Conservation (phyloP, 345 rosid species). For the Melaleuca alternifolia region DNA sequence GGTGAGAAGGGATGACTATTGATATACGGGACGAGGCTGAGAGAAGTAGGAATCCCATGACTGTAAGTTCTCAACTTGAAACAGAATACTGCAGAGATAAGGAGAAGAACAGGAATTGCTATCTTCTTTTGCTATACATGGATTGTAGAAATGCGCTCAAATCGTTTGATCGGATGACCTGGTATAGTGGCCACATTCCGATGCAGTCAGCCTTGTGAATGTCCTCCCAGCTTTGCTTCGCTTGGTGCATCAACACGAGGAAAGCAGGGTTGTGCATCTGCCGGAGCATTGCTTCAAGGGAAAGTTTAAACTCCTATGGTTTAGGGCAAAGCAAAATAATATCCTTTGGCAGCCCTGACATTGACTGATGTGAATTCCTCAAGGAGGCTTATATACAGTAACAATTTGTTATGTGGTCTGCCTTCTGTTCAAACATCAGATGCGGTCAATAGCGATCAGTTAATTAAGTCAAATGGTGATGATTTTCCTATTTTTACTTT, state of each 20-base stretch:
- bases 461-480: slow-evolving; percentile 20
- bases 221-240: too few relatives aligned
- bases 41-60: not conserved
- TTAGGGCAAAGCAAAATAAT: slow-evolving; percentile 55
- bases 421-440: slow-evolving; percentile 37
- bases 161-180: too few relatives aligned
- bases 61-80: not conserved
- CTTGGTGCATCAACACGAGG: too few relatives aligned
- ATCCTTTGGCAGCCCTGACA: slow-evolving; percentile 46
- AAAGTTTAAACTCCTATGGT: slow-evolving; percentile 25
- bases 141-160: too few relatives aligned
- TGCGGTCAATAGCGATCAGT: slow-evolving; percentile 23
- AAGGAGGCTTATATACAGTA: slow-evolving; percentile 23
- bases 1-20: not conserved
- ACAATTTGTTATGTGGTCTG: slow-evolving; percentile 38
- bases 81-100: not conserved
- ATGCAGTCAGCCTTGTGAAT: too few relatives aligned
- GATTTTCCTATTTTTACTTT: slow-evolving; percentile 11
- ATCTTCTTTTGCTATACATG: not conserved
- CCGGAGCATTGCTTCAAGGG: too few relatives aligned
- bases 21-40: not conserved
- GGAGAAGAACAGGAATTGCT: not conserved
- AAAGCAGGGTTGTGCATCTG: too few relatives aligned
- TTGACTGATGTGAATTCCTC: slow-evolving; percentile 34
- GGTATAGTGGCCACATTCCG: too few relatives aligned